These are phyloP conservation scores for Pseudogymnoascus sp. DNA, from an alignment of 2,329 filamentous ascomycete species.

Conservation along the genomic window DNA sequence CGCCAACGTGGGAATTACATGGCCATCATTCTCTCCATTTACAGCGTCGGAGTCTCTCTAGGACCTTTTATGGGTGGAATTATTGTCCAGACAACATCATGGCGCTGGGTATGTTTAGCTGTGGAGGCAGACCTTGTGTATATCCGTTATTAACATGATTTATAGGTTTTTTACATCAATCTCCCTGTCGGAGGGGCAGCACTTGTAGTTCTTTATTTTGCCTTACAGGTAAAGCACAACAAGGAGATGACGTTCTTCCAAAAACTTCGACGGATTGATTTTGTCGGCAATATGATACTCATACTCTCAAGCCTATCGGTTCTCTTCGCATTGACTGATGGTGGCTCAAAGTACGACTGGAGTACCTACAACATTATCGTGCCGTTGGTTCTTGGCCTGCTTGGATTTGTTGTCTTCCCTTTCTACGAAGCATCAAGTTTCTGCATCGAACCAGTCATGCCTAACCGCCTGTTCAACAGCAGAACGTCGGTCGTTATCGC, in stretches of 20 bases:
- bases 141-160: not conserved
- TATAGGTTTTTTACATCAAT: constrained; percentile 14
- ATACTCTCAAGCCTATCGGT: constrained; percentile 32
- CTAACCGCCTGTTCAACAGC: constrained; percentile 9
- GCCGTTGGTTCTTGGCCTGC: constrained; percentile 36
- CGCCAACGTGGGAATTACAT: constrained; percentile 37
- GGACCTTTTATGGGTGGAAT: constrained; percentile 33
- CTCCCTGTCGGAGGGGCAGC: constrained; percentile 18
- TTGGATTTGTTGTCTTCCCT: constrained; percentile 31
- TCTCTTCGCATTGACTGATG: constrained; percentile 37
- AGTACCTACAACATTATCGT: constrained; percentile 30
- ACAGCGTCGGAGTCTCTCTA: constrained; percentile 33
- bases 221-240: constrained; percentile 29
- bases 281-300: constrained; percentile 35
- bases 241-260: constrained; percentile 21
- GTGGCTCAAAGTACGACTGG: constrained; percentile 37
- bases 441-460: constrained; percentile 11
- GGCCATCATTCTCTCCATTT: constrained; percentile 30
- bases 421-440: constrained; percentile 10
- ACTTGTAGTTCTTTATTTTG: not conserved
- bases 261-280: constrained; percentile 36
- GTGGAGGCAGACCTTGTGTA: not conserved
- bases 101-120: constrained; percentile 35
- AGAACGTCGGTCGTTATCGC: constrained; percentile 12
- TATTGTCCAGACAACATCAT: constrained; percentile 33